Base-by-base conservation (phyloP, 2,329 filamentous ascomycete species). In the Geosmithia flava region DNA sequence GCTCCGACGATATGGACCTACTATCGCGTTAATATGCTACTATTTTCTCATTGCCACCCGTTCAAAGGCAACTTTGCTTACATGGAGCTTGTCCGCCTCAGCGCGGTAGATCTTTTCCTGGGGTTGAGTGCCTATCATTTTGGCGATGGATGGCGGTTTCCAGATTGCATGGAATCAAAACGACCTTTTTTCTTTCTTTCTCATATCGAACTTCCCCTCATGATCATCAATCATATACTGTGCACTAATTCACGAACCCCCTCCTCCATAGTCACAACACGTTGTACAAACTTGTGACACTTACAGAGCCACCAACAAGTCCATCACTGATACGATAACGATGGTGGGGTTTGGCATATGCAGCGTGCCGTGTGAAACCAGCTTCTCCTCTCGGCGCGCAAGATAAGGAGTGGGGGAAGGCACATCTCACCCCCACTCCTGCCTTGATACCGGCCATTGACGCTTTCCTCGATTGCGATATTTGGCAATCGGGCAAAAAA, bases 1-100 rank as follows among this genome's bases (percentile, higher is more conserved):
- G 57, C 57, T 17, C 57, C 57, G 6, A 58, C 56, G 23, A 59
- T 53, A 7, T 33, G 17, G 19, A 49, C 48, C 44, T 49, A 11
- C 27, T 45, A 11, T 37, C 3, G n/a, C n/a, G 20, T 37, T 4
- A 46, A n/a, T 33, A 5, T 23, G 23, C 23, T 3, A 3, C n/a
- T 20, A 1, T 17, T 16, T 20, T 30, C n/a, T 30, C 30, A 19
- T 19, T 3, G n/a, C 3, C 41, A 37, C 15, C 3, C 6, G 11
- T 37, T 37, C 5, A 13, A 37, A 33, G 8, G 1, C 3, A 3
- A 15, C 11, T 1, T 20, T 4, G 7, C 44, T 46, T 46, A 46
- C 44, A 37, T 37, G 11, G 11, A 46, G 29, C 23, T 33, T 46
- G 7, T 19, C 13, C 16, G 23, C 23, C 7, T 33, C 44, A 15